A percentile compares a stretch with the other conserved stretches of the same genome.
Conservation (phyloP, 2,329 filamentous ascomycete genomes). For the Pseudogymnoascus pannorum region DNA sequence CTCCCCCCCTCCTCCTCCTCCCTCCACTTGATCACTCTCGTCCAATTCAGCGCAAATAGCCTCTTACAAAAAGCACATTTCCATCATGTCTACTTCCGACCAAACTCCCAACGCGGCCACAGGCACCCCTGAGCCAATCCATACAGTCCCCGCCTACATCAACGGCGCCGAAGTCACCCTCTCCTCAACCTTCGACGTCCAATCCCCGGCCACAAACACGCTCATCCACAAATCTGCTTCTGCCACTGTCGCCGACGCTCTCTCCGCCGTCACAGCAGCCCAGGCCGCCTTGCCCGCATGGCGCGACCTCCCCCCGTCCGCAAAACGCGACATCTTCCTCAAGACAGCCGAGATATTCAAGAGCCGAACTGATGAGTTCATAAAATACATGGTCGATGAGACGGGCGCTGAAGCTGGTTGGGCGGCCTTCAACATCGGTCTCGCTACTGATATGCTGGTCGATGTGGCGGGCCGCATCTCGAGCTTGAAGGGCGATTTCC, state of each 20-base stretch:
- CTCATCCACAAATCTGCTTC: constrained; percentile 50
- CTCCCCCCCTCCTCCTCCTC: neutral
- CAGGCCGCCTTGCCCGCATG: constrained; percentile 63
- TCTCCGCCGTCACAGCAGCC: constrained; percentile 46
- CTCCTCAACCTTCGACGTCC: constrained; percentile 45
- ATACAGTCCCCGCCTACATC: constrained; percentile 36
- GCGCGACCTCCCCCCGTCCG: constrained; percentile 52
- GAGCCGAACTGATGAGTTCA: constrained; percentile 52
- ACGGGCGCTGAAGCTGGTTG: constrained; percentile 35
- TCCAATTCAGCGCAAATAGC: neutral
- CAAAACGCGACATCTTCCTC: constrained; percentile 62
- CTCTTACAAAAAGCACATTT: neutral
- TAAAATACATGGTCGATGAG: constrained; percentile 48
- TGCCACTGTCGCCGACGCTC: constrained; percentile 48
- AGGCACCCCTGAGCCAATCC: neutral
- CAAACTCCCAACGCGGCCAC: neutral
- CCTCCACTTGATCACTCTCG: neutral
- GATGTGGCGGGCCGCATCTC: constrained; percentile 38
- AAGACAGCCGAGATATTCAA: constrained; percentile 60
- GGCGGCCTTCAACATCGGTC: constrained; percentile 36
- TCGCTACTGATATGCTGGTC: constrained; percentile 32
- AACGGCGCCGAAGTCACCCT: constrained; percentile 39
- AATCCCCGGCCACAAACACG: constrained; percentile 46
- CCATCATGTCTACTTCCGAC: neutral
- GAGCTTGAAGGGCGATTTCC: constrained; percentile 30